Conservation (phyloP, 2,329 filamentous ascomycete genomes). For the Penicillium verrucosum region DNA sequence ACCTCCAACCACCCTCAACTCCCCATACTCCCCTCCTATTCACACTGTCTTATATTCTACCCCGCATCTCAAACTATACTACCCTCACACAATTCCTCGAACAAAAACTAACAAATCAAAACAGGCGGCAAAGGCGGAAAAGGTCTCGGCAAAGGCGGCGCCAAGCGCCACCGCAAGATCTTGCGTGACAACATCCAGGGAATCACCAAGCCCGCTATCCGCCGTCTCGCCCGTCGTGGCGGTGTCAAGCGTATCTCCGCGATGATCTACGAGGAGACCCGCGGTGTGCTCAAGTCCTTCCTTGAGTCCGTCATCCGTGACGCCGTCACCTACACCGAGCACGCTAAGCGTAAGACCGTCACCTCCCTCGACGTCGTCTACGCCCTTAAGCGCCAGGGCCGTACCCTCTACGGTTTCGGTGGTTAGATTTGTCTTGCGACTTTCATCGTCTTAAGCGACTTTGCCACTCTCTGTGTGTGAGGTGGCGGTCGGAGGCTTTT, state of each 20-base stretch:
- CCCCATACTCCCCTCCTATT: background rate
- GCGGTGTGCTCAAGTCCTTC: constrained; percentile 79
- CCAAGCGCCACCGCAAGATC: constrained; percentile 99
- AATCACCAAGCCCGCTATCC: constrained; percentile 98
- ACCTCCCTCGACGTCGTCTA: constrained; percentile 62
- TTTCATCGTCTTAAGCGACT: background rate
- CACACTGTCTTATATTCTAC: background rate
- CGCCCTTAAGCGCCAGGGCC: constrained; percentile 62
- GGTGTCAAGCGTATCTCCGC: constrained; percentile 99
- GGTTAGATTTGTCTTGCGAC: constrained; percentile 56
- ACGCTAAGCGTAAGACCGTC: constrained; percentile 67
- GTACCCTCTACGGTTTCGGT: constrained; percentile 82
- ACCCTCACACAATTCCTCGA: background rate
- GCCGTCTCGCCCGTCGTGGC: constrained; percentile 97
- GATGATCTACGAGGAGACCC: constrained; percentile 84
- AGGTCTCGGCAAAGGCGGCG: constrained; percentile 96
- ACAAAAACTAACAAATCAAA: constrained; percentile 19
- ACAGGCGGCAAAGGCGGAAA: constrained; percentile 92
- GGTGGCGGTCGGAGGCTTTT: background rate
- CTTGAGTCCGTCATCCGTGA: constrained; percentile 78
- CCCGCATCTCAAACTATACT: too few relatives aligned
- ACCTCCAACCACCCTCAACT: constrained; percentile 5
- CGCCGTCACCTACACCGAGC: constrained; percentile 77
- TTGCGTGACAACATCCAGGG: constrained; percentile 99
- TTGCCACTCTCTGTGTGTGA: background rate